Evolutionary conservation across 2,329 filamentous ascomycete genomes (phyloP), one percentile per base, ranked within the genome.

Genomic region (Beauveria varroae): DNA sequence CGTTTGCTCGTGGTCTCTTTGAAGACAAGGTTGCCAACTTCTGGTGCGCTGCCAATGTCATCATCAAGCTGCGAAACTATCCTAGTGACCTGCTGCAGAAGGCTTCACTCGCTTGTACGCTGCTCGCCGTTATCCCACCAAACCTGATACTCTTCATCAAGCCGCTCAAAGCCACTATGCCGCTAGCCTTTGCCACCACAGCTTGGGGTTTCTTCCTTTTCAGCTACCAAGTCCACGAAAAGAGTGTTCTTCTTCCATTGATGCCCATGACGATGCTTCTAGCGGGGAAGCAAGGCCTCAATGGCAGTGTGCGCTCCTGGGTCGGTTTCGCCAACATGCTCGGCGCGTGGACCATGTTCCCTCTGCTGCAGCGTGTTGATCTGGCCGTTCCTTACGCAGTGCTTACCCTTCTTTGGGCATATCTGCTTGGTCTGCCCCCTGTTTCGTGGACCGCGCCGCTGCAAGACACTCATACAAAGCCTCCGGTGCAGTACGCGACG

Each of bases 21-120:
- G 96, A 99, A 76, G 95, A 98, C 78, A 99, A 99, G 75, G 96
- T 99, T 22, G 95, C 95, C 69, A 99, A 99, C 72, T 89, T 97
- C 69, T 99, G 95, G 95, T 99, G 95, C 72, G 88, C 92, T 5
- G 81, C 93, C 61, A 96, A 98, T 71, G 88, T 95, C 1, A 81
- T 96, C 60, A 81, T 96, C 76, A 99, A 99, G 76, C 84, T 99
- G 43, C 84, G 89, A 64, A 78, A 84, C 20, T 95, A 91, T 66
- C 86, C 90, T 1, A 74, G 85, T 3, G 80, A 83, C 8, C 73
- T 91, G 6, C 83, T 99, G 34, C 91, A 96, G 71, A 85, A 85
- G 58, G 84, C 86, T 1, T 91, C 95, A 2, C 81, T 97, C 1
- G 76, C 82, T 1, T 82, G 88, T 1, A 99, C 95, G 0, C 76